phyloP scores from a whole-genome alignment of 208 protist genomes.

The Giardia duodenalis region DNA sequence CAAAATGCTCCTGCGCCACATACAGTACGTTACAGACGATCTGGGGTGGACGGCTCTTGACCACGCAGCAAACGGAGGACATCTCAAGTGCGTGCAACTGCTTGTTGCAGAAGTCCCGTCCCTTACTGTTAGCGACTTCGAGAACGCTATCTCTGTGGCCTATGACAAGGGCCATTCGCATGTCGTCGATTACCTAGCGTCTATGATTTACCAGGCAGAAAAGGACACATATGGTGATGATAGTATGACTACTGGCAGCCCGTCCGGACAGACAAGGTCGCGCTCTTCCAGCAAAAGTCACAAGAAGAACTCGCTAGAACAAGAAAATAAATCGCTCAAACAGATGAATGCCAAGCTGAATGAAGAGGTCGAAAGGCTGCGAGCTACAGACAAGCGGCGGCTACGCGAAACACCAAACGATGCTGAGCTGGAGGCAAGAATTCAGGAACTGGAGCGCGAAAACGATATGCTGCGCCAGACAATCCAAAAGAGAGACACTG shows the following conservation, averaged over 20 bases:
- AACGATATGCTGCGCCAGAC: neutral
- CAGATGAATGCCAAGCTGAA: neutral
- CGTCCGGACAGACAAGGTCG: no score
- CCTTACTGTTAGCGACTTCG: neutral
- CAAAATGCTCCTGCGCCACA: neutral
- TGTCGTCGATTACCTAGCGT: neutral
- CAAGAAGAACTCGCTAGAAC: neutral
- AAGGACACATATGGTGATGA: neutral
- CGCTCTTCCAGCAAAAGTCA: no score
- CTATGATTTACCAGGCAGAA: neutral
- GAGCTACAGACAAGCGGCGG: neutral
- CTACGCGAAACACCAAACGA: neutral
- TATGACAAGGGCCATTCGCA: neutral
- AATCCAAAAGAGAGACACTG: neutral
- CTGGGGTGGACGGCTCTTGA: neutral
- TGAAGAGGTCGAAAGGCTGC: neutral
- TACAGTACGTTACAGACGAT: neutral
- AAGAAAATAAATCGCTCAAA: neutral
- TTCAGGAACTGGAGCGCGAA: neutral
- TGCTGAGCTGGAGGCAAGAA: neutral
- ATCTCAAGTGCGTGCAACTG: neutral
- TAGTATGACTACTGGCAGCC: neutral
- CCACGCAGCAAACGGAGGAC: neutral
- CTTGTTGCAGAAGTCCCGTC: neutral
- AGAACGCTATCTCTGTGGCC: neutral